Percentiles rank a stretch among this genome's conserved stretches.
Conservation (phyloP, 495 filamentous ascomycete species). For the Xanthoparmelia taractica region DNA sequence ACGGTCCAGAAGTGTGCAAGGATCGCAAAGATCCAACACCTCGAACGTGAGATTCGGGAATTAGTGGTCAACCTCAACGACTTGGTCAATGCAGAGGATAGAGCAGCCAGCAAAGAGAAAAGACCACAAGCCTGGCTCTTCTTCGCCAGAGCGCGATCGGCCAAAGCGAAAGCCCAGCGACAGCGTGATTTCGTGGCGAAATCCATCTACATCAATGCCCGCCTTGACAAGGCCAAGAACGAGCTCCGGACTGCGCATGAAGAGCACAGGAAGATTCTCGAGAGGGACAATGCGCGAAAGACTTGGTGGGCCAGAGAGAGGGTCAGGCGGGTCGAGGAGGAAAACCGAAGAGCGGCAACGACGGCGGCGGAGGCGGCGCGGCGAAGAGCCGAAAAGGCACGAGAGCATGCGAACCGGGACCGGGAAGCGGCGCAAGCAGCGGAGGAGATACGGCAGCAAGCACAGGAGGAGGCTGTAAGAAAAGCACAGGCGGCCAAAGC, state of each 20-base stretch:
- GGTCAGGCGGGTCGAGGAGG: background rate
- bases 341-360: background rate
- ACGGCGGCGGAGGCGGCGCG: slow-evolving; percentile 1
- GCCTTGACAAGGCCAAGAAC: background rate
- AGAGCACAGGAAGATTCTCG: background rate
- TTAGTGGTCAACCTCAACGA: background rate
- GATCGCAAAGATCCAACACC: background rate
- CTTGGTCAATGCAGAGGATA: background rate
- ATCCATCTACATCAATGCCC: background rate
- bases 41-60: background rate
- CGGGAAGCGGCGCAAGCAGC: background rate
- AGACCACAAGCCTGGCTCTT: background rate
- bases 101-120: background rate
- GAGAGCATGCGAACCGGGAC: background rate
- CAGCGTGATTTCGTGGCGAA: background rate
- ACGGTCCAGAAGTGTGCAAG: background rate
- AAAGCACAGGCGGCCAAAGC: background rate
- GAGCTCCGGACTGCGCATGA: background rate
- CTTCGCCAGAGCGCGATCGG: background rate
- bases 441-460: background rate
- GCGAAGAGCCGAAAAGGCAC: background rate
- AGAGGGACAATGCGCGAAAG: background rate
- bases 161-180: background rate
- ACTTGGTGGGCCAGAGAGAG: background rate
- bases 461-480: background rate